Evolutionary conservation across 306 rosid genomes (phyloP), one percentile per base, ranked within the genome.

Genomic region (Glycine latifolia): DNA sequence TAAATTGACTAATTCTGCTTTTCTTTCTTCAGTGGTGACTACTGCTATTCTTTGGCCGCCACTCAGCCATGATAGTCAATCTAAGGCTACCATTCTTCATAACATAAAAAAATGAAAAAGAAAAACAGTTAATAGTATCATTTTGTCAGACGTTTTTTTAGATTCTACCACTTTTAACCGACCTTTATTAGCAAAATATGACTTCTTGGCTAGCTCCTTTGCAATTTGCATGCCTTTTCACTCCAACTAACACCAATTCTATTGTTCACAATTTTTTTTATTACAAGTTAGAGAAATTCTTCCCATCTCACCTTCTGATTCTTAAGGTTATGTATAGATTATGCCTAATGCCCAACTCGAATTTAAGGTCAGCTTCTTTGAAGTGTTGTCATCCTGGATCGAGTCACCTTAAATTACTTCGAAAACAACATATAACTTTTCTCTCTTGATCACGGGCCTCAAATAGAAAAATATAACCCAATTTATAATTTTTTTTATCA

Each of bases 11-110:
- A 26, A 26, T 48, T 71, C 0, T 43, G 35, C 17, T 60, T 60
- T 60, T 73, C 37, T 37, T 60, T 70, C 8, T 67, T 71, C 59
- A 59, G 39, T 77, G 49, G 46, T 75, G 71, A 44, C 50, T 70
- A 68, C 66, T 82, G 73, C 79, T 61, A 11, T 41, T 60, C 11
- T 71, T 43, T 50, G 13, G 78, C 73, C 16, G 72, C 81, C 77
- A 26, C 65, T 49, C 7, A 56, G 72, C 49, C 11, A 60, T 76
- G n/a, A 67, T 61, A 69, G 50, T 82, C 73, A 70, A 70, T 59
- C 3, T 62, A 37, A 60, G 79, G 73, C 74, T 37, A 50, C 74
- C 54, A 46, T 48, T 47, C 10, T 46, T 47, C 44, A 47, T 70
- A 47, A 6, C 44, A 41, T 79, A 55, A 37, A 35, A 26, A 44